A percentile compares a stretch with the other conserved stretches of the same genome.
phyloP scores from a whole-genome alignment of 768 basidiomycete genomes.

The Boletus tomentosulus region DNA sequence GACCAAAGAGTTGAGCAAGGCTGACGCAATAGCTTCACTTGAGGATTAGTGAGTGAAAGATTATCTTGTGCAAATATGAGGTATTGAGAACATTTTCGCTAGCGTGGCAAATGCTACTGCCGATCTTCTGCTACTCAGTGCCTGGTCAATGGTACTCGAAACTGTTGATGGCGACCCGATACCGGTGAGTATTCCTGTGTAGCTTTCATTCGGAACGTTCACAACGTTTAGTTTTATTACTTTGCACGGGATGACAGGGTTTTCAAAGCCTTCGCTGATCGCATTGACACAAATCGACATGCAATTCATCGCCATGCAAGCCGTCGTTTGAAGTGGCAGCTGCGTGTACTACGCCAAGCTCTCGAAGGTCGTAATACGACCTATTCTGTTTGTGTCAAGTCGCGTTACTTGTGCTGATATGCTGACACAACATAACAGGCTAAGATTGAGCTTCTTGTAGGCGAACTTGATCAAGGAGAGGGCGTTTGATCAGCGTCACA shows the following conservation, averaged over 20 bases:
- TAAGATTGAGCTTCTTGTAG: constrained; percentile 59
- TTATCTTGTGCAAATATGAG: background rate
- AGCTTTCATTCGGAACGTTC: background rate
- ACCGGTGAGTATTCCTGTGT: constrained; percentile 50
- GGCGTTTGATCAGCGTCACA: constrained; percentile 35
- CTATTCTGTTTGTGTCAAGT: constrained; percentile 50
- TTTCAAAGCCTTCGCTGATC: constrained; percentile 61
- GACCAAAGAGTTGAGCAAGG: constrained; percentile 79
- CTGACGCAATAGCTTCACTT: constrained; percentile 70
- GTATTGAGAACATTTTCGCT: background rate
- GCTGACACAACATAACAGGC: constrained; percentile 34
- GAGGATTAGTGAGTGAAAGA: constrained; percentile 79
- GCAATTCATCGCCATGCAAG: constrained; percentile 47
- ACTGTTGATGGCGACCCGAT: constrained; percentile 59
- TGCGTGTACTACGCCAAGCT: constrained; percentile 56
- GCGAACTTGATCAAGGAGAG: constrained; percentile 62
- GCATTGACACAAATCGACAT: constrained; percentile 34
- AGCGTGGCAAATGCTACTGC: constrained; percentile 88
- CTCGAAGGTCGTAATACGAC: constrained; percentile 65
- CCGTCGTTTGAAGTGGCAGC: constrained; percentile 66
- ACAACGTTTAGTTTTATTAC: constrained; percentile 56
- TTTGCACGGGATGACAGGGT: constrained; percentile 93
- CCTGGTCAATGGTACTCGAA: constrained; percentile 68
- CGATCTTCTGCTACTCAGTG: constrained; percentile 77
- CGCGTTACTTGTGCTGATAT: background rate